Conservation (phyloP, 1,284 basidiomycete species). For the Ustilago esculenta region DNA sequence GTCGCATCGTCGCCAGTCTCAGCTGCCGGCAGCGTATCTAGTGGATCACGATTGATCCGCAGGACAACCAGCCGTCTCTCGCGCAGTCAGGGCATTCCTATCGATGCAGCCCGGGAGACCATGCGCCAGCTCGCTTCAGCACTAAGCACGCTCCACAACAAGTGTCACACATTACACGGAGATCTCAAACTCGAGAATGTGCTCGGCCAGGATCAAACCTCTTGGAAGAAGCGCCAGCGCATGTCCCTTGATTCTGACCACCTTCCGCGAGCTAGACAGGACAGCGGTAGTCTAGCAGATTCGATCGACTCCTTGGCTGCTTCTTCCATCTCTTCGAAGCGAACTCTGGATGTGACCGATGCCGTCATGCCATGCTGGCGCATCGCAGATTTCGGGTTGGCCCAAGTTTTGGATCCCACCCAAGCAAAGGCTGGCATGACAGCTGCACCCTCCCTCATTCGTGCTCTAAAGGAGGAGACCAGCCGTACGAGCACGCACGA, state of each 20-base stretch:
- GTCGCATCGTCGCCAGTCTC: constrained; percentile 38
- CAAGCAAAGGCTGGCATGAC: constrained; percentile 8
- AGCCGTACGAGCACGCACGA: background rate
- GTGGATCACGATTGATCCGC: constrained; percentile 32
- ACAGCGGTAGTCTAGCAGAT: constrained; percentile 12
- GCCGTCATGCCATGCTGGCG: constrained; percentile 68
- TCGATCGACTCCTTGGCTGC: constrained; percentile 30
- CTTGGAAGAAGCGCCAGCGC: constrained; percentile 45
- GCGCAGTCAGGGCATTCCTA: constrained; percentile 51
- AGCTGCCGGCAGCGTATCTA: constrained; percentile 33
- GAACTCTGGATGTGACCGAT: constrained; percentile 53
- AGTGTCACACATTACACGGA: constrained; percentile 72
- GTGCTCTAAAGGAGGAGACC: constrained; percentile 39
- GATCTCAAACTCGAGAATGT: constrained; percentile 97
- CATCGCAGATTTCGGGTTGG: constrained; percentile 83
- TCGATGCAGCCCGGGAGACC: constrained; percentile 78
- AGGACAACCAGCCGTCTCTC: constrained; percentile 22
- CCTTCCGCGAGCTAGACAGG: constrained; percentile 12
- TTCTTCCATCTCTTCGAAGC: constrained; percentile 66
- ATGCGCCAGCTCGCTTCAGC: constrained; percentile 89
- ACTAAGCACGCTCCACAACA: constrained; percentile 84
- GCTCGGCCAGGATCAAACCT: constrained; percentile 68
- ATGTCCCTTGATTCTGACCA: constrained; percentile 8
- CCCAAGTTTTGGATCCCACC: constrained; percentile 60
- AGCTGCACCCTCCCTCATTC: constrained; percentile 22